phyloP scores from a whole-genome alignment of 495 filamentous ascomycete species.

The Collariella sp. region DNA sequence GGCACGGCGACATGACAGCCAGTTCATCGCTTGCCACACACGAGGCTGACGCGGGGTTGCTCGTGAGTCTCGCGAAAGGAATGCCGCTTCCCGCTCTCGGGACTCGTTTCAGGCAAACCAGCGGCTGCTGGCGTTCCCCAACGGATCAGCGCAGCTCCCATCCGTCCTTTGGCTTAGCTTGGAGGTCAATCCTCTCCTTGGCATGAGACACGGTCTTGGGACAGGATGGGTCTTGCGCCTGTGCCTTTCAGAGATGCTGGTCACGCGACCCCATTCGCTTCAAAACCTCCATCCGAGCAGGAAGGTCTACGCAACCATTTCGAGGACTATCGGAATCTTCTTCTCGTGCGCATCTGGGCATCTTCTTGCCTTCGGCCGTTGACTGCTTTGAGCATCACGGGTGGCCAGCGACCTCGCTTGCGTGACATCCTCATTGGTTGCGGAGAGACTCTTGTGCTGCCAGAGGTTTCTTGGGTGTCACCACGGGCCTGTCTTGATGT shows the following conservation, averaged over 20 bases:
- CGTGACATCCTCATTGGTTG: constrained; percentile 10
- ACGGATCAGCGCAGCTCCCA: not conserved
- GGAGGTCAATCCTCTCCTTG: too few relatives aligned
- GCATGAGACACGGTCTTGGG: too few relatives aligned
- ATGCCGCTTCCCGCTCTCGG: not conserved
- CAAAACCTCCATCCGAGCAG: too few relatives aligned
- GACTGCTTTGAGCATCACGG: not conserved
- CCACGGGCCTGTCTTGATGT: constrained; percentile 4
- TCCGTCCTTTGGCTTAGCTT: not conserved
- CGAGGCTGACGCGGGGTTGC: too few relatives aligned
- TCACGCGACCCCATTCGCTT: too few relatives aligned
- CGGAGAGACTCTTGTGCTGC: not conserved
- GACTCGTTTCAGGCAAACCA: not conserved
- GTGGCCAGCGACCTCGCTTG: too few relatives aligned
- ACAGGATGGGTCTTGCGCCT: too few relatives aligned
- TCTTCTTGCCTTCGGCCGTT: not conserved
- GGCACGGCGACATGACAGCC: constrained; percentile 19
- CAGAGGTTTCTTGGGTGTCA: constrained; percentile 1
- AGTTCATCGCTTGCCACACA: constrained; percentile 6
- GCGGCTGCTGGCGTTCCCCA: not conserved
- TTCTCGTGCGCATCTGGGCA: too few relatives aligned
- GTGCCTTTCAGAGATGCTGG: too few relatives aligned
- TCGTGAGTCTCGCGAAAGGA: too few relatives aligned
- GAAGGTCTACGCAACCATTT: too few relatives aligned
- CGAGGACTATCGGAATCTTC: too few relatives aligned